A percentile compares a stretch with the other conserved stretches of the same genome.
Evolutionary conservation across 2,329 filamentous ascomycete species (phyloP).

Genomic region (Alternaria infectoria): DNA sequence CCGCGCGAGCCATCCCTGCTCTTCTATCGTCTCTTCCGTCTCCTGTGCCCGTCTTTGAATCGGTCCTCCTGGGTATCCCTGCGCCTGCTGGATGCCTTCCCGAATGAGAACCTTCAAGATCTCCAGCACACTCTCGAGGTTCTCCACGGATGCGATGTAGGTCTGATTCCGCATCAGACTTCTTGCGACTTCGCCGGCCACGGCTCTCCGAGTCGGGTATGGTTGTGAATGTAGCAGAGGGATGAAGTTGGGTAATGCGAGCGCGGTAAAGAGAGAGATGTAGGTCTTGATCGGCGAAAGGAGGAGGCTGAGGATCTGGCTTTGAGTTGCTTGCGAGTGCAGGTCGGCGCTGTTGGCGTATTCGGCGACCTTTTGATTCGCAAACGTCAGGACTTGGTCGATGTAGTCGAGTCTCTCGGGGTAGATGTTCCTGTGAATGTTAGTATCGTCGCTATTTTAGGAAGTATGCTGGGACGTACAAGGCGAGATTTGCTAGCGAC

Average conservation of each 20-base stretch:
- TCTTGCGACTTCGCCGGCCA: slow-evolving; percentile 86
- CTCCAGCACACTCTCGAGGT: slow-evolving; percentile 87
- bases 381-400: slow-evolving; percentile 90
- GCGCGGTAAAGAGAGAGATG: slow-evolving; percentile 91
- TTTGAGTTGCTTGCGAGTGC: slow-evolving; percentile 84
- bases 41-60: slow-evolving; percentile 77
- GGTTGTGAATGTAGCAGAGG: slow-evolving; percentile 89
- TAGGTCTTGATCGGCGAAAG: slow-evolving; percentile 90
- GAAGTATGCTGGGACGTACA: slow-evolving; percentile 56
- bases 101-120: slow-evolving; percentile 90
- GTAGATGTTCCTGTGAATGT: slow-evolving; percentile 75
- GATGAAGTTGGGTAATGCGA: slow-evolving; percentile 90
- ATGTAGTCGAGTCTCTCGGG: slow-evolving; percentile 92
- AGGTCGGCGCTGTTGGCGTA: slow-evolving; percentile 95
- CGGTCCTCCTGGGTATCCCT: slow-evolving; percentile 80
- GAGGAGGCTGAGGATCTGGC: slow-evolving; percentile 87
- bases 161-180: slow-evolving; percentile 84
- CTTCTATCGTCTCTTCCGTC: slow-evolving; percentile 96
- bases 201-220: slow-evolving; percentile 87
- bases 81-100: slow-evolving; percentile 82
- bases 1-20: slow-evolving; percentile 95
- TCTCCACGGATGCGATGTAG: slow-evolving; percentile 74
- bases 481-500: slow-evolving; percentile 89
- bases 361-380: slow-evolving; percentile 82
- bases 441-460: slow-evolving; percentile 19